Percentiles rank a stretch among this genome's conserved stretches.
phyloP scores from a whole-genome alignment of 345 rosid species.

The Brassica nigra region DNA sequence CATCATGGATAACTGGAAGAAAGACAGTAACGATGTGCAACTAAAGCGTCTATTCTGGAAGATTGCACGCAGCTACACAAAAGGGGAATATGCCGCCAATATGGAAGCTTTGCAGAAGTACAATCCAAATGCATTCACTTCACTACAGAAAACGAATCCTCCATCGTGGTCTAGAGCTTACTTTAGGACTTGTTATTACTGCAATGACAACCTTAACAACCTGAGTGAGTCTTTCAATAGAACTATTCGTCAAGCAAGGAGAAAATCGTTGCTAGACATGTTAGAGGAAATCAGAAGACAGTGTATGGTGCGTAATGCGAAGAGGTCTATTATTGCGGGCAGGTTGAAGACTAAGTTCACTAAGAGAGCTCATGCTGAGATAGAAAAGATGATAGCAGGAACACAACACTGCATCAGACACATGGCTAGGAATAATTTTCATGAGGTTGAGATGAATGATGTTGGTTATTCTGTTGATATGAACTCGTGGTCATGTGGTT shows the following conservation, averaged over 20 bases:
- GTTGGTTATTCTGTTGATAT: background rate
- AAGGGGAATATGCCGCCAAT: background rate
- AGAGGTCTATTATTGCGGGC: background rate
- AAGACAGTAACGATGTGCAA: background rate
- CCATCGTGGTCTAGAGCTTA: background rate
- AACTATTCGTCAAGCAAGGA: background rate
- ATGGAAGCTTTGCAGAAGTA: background rate
- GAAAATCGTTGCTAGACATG: background rate
- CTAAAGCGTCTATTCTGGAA: background rate
- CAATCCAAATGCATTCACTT: background rate
- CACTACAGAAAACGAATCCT: background rate
- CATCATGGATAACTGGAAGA: background rate
- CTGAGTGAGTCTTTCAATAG: background rate
- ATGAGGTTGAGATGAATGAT: background rate
- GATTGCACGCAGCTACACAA: background rate
- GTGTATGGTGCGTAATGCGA: background rate
- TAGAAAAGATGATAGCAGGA: background rate
- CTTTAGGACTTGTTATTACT: background rate
- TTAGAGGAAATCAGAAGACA: background rate
- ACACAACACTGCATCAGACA: background rate
- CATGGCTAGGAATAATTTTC: background rate
- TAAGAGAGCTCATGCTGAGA: background rate
- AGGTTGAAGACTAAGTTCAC: background rate
- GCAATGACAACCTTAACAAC: background rate
- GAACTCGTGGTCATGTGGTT: background rate